Conservation (phyloP, 208 protist genomes). For the Crithidia expoeki region DNA sequence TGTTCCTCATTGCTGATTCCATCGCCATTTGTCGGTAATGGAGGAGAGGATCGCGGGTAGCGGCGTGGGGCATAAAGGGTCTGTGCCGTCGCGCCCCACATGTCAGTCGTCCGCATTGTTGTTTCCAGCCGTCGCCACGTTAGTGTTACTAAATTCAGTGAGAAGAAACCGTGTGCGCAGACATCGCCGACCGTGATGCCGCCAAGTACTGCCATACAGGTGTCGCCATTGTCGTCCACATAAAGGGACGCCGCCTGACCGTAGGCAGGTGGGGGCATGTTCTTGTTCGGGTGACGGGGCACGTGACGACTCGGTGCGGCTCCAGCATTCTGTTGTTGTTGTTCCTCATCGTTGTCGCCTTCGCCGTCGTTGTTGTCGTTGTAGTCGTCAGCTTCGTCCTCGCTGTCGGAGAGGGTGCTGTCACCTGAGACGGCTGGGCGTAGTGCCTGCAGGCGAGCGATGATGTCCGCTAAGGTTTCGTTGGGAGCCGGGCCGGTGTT, state of each 20-base stretch:
- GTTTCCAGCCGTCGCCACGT: conserved; percentile 42
- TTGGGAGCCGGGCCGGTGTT: not conserved
- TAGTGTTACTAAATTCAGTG: conserved; percentile 42
- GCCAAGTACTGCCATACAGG: conserved; percentile 52
- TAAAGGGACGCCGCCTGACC: conserved; percentile 52
- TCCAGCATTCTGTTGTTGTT: not conserved
- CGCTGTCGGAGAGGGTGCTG: not conserved
- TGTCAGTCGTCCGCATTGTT: conserved; percentile 14
- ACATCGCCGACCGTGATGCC: conserved; percentile 38
- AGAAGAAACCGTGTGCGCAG: conserved; percentile 30
- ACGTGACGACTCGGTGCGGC: too few relatives aligned
- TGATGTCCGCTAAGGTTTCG: conserved; percentile 1
- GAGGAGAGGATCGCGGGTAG: not conserved
- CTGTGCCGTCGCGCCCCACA: conserved; percentile 63
- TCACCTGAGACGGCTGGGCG: not conserved
- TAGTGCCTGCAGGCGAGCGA: conserved; percentile 4
- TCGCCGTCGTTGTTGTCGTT: conserved; percentile 1
- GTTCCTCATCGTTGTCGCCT: not conserved
- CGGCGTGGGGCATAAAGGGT: conserved; percentile 38
- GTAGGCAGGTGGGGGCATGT: conserved; percentile 57
- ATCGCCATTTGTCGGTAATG: too few relatives aligned
- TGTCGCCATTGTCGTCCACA: conserved; percentile 19
- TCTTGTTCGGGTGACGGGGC: not conserved
- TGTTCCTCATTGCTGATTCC: conserved; percentile 34
- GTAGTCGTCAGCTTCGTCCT: too few relatives aligned